Evolutionary conservation across 371 early-diverging fungal species (phyloP).

Genomic region (Mortierella sp.): DNA sequence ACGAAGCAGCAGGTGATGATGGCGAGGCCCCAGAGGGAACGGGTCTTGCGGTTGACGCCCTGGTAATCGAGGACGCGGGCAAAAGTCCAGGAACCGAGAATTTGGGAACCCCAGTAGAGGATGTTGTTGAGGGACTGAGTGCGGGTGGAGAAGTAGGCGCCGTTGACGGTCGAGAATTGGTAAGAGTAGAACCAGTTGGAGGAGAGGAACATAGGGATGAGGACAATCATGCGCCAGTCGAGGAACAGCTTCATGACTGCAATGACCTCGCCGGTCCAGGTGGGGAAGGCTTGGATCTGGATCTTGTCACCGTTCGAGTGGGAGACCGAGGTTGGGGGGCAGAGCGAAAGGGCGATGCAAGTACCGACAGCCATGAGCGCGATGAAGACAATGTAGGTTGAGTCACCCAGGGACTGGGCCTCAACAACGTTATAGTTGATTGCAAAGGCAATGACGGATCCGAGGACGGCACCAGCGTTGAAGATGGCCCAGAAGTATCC

Average conservation of each 20-base stretch:
- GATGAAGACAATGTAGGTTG: constrained; percentile 74
- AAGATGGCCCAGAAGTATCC: constrained; percentile 86
- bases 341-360: constrained; percentile 63
- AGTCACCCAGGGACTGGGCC: constrained; percentile 22
- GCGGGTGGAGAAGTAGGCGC: constrained; percentile 24
- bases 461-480: constrained; percentile 71
- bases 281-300: constrained; percentile 61
- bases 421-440: constrained; percentile 69
- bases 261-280: constrained; percentile 64
- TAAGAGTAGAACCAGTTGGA: constrained; percentile 84
- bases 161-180: constrained; percentile 61
- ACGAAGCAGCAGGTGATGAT: constrained; percentile 64
- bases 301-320: constrained; percentile 75
- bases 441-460: constrained; percentile 75
- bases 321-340: constrained; percentile 68
- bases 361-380: constrained; percentile 72
- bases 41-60: constrained; percentile 60
- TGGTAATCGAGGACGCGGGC: constrained; percentile 68
- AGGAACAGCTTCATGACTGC: constrained; percentile 72
- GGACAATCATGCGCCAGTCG: constrained; percentile 68
- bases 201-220: constrained; percentile 43
- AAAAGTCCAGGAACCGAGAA: constrained; percentile 66
- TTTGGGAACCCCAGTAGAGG: constrained; percentile 78
- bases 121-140: constrained; percentile 55
- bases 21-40: constrained; percentile 64